Conservation (phyloP, 495 filamentous ascomycete genomes). For the Penicillium steckii region DNA sequence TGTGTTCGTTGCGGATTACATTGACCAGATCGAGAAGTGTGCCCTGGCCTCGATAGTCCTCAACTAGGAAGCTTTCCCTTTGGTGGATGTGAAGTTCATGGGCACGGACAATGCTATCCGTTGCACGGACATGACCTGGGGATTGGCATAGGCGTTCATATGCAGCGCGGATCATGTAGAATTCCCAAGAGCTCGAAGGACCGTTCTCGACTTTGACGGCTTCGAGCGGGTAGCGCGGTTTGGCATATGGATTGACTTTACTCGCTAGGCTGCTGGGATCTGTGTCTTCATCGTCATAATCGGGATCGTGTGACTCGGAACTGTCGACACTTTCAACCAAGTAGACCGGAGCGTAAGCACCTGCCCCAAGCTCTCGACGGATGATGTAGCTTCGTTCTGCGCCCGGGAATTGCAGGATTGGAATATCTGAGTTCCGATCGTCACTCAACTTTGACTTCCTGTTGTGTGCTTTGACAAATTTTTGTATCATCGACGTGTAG, state of each 20-base stretch:
- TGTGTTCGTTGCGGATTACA: conserved; percentile 66
- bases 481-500: conserved; percentile 71
- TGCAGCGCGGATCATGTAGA: conserved; percentile 87
- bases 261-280: conserved; percentile 19
- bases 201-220: conserved; percentile 88
- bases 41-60: conserved; percentile 86
- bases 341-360: conserved; percentile 94
- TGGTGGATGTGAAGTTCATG: conserved; percentile 86
- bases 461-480: conserved; percentile 65
- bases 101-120: conserved; percentile 72
- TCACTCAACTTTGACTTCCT: conserved; percentile 58
- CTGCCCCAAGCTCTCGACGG: conserved; percentile 84
- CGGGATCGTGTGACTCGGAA: conserved; percentile 34
- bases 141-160: conserved; percentile 65
- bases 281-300: conserved; percentile 46
- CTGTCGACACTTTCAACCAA: conserved; percentile 71
- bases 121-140: conserved; percentile 49
- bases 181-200: conserved; percentile 89
- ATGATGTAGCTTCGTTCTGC: conserved; percentile 65
- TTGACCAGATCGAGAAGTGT: conserved; percentile 94
- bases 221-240: conserved; percentile 59
- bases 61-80: conserved; percentile 81
- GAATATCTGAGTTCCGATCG: conserved; percentile 55
- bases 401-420: conserved; percentile 65
- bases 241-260: conserved; percentile 20